phyloP scores from a whole-genome alignment of 1,284 basidiomycete species.

The Chalciporus sp. region DNA sequence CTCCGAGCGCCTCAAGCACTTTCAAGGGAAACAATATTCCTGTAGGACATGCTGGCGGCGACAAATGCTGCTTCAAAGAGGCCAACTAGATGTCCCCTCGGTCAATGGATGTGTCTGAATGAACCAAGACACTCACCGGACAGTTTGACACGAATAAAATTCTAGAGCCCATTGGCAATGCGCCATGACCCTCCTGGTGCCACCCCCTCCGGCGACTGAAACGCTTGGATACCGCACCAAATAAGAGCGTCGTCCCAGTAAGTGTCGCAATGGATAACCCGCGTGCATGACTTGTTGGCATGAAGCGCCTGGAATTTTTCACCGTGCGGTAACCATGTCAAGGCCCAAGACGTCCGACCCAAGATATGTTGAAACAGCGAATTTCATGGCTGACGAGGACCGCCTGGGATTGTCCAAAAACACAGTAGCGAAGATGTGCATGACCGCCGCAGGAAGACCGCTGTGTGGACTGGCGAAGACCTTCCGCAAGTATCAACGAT shows the following conservation, averaged over 20 bases:
- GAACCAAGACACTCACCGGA: slow-evolving; percentile 34
- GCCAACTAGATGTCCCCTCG: slow-evolving; percentile 22
- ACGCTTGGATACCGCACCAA: slow-evolving; percentile 12
- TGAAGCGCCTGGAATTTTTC: slow-evolving; percentile 30
- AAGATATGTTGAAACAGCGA: slow-evolving; percentile 8
- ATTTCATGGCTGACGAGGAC: slow-evolving; percentile 4
- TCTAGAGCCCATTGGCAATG: background rate
- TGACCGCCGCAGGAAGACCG: slow-evolving; percentile 14
- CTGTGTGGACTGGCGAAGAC: background rate
- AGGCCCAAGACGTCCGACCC: slow-evolving; percentile 12
- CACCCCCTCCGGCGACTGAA: slow-evolving; percentile 14
- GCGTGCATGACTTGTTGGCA: slow-evolving; percentile 25
- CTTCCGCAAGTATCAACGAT: background rate
- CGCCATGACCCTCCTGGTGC: slow-evolving; percentile 1
- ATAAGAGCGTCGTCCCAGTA: slow-evolving; percentile 21
- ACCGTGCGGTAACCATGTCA: slow-evolving; percentile 20
- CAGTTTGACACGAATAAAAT: slow-evolving; percentile 21
- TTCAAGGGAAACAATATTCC: background rate
- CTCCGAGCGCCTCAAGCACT: slow-evolving; percentile 12
- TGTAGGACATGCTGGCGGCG: slow-evolving; percentile 2
- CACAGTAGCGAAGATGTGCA: background rate
- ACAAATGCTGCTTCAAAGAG: slow-evolving; percentile 4
- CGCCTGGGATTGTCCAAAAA: background rate
- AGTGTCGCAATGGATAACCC: slow-evolving; percentile 26
- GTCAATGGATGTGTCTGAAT: slow-evolving; percentile 29